These are phyloP conservation scores for Mycena albidolilacea DNA, from an alignment of 768 basidiomycete genomes.

Conservation along the genomic window DNA sequence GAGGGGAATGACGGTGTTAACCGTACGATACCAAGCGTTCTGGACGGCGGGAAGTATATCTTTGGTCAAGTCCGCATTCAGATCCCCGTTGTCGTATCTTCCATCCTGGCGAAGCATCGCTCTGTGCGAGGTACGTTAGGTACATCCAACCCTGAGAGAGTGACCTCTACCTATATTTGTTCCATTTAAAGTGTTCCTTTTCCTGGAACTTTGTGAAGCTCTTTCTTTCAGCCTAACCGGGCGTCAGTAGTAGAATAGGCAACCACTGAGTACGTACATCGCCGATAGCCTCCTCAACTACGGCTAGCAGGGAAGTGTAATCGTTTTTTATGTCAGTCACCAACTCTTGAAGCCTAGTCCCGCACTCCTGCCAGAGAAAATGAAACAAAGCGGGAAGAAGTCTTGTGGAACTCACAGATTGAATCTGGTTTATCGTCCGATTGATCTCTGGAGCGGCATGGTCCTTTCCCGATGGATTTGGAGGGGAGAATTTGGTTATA, in stretches of 20 bases:
- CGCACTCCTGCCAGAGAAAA: slow-evolving; percentile 1
- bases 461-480: not conserved
- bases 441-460: not conserved
- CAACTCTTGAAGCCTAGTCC: not conserved
- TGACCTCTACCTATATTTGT: slow-evolving; percentile 25
- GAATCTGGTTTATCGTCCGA: not conserved
- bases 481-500: not conserved
- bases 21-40: not conserved
- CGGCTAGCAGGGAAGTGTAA: not conserved
- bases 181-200: slow-evolving; percentile 29
- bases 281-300: slow-evolving; percentile 14
- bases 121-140: slow-evolving; percentile 10
- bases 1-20: not conserved
- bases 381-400: not conserved
- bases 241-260: not conserved
- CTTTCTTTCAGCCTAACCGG: slow-evolving; percentile 23
- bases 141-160: not conserved
- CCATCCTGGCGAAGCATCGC: slow-evolving; percentile 37
- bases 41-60: not conserved
- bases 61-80: slow-evolving; percentile 26
- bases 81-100: slow-evolving; percentile 19
- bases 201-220: slow-evolving; percentile 26
- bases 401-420: not conserved
- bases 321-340: not conserved
- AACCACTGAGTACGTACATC: slow-evolving; percentile 7